Base-by-base conservation (phyloP, 257 asterid species). In the Ophiorrhiza pumila region DNA sequence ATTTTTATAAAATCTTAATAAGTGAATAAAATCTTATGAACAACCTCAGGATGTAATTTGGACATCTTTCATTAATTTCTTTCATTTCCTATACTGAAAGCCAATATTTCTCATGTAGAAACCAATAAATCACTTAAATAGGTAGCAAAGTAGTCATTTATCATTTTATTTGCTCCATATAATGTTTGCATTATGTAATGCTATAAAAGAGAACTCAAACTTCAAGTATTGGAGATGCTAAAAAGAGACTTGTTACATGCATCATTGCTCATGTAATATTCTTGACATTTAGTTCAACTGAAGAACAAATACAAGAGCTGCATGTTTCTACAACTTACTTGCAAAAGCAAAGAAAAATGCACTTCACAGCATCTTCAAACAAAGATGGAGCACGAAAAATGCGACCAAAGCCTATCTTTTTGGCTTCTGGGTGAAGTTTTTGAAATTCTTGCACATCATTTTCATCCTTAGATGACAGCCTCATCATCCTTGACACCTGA, bases 331-430 rank as follows among this genome's bases (percentile, higher is more conserved):
- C 20, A 5, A 61, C 65, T 14, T 78, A 87, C 88, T 74, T 15
- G 76, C 79, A 81, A 64, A 59, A 59, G 29, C 85, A 76, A 29
- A 87, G 86, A 22, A 87, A 85, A 34, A 87, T 6, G 22, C 86
- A 83, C 76, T 85, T 87, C 71, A 84, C 78, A 32, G 81, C 69
- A 69, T 87, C 90, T 79, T 87, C 93, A 34, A 87, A 85, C 32
- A 85, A 61, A 0, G 87, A 74, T 7, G 89, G 89, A 1, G 90
- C 80, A n/a, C 89, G 86, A 58, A 87, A 83, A 47, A 82, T 50
- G 3, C 89, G 77, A 61, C 83, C 89, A 71, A 84, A 85, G 0
- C 86, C 86, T 4, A 59, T 49, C 15, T 71, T 23, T 62, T 78
- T 79, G 9, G 89, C 89, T 56, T 68, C 43, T 4, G 78, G 81